phyloP scores from a whole-genome alignment of 2,329 filamentous ascomycete genomes.

The Biscogniauxia mediterranea region DNA sequence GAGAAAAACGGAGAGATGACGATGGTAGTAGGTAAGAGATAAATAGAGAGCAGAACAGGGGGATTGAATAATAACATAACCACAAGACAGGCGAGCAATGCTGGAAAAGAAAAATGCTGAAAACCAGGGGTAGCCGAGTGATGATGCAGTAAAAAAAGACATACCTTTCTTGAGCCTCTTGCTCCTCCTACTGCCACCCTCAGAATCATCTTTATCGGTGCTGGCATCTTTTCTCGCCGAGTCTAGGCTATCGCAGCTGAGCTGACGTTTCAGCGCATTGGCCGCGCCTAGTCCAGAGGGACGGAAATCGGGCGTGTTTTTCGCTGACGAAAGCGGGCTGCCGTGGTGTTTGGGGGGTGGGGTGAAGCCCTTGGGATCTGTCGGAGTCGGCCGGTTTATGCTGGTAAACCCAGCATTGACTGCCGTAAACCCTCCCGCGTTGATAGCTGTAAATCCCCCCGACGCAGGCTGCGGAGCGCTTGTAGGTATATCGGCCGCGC shows the following conservation, averaged over 20 bases:
- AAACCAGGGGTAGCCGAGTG: neutral
- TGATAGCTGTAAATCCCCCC: constrained; percentile 60
- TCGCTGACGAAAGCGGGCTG: constrained; percentile 61
- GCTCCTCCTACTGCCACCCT: constrained; percentile 74
- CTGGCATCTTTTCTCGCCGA: constrained; percentile 47
- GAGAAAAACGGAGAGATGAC: too few relatives aligned
- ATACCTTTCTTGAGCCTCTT: constrained; percentile 89
- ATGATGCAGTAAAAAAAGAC: constrained; percentile 23
- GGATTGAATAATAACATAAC: too few relatives aligned
- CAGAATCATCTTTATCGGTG: constrained; percentile 55
- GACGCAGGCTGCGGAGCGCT: constrained; percentile 40
- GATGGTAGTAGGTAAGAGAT: too few relatives aligned
- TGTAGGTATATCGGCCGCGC: constrained; percentile 46
- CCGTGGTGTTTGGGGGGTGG: constrained; percentile 59
- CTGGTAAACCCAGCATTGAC: constrained; percentile 70
- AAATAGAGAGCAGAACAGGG: too few relatives aligned
- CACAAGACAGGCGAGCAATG: too few relatives aligned
- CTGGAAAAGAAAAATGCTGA: too few relatives aligned
- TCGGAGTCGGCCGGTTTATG: constrained; percentile 54
- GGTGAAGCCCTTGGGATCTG: constrained; percentile 56
- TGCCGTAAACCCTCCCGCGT: constrained; percentile 66
- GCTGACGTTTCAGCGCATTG: constrained; percentile 72
- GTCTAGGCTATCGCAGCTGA: constrained; percentile 59
- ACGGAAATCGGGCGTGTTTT: constrained; percentile 64
- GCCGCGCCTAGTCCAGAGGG: constrained; percentile 53